Percentiles rank a stretch among this genome's conserved stretches.
Evolutionary conservation across 2,329 filamentous ascomycete species (phyloP).

Genomic region (Diaporthe ampelina): DNA sequence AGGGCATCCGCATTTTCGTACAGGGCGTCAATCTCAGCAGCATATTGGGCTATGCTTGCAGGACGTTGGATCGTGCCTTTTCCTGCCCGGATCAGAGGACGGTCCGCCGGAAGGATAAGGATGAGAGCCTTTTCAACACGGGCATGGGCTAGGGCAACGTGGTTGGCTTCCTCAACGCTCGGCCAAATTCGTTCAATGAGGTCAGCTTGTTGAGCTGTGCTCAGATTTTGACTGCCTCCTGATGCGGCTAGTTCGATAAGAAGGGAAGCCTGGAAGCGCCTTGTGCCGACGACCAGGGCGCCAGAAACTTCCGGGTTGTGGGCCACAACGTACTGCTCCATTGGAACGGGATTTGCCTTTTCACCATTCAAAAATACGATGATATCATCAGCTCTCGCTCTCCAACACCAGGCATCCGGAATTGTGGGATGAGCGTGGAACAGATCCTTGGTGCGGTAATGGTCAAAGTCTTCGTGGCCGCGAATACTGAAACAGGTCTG

Average conservation of each 20-base stretch:
- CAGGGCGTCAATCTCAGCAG: background rate
- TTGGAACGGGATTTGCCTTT: slow-evolving; percentile 16
- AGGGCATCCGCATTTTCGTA: background rate
- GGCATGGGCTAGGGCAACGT: background rate
- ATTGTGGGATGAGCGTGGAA: slow-evolving; percentile 4
- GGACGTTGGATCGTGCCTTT: slow-evolving; percentile 23
- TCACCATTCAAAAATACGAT: slow-evolving; percentile 28
- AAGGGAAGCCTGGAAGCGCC: slow-evolving; percentile 8
- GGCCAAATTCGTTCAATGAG: slow-evolving; percentile 29
- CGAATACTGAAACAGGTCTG: slow-evolving; percentile 24
- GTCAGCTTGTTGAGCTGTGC: background rate
- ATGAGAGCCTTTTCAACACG: slow-evolving; percentile 14
- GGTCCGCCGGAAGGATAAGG: background rate
- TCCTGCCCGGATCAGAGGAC: slow-evolving; percentile 25
- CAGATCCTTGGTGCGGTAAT: slow-evolving; percentile 43
- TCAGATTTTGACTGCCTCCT: background rate
- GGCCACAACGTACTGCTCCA: slow-evolving; percentile 31
- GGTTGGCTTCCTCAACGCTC: slow-evolving; percentile 30
- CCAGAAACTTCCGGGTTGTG: slow-evolving; percentile 39
- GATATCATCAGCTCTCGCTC: slow-evolving; percentile 17
- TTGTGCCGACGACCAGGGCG: slow-evolving; percentile 14
- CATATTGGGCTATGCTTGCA: background rate
- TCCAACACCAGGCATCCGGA: slow-evolving; percentile 13
- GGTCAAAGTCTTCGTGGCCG: slow-evolving; percentile 45
- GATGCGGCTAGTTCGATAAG: slow-evolving; percentile 55